Percentiles rank a stretch among this genome's conserved stretches.
These are phyloP conservation scores for Salix viminalis DNA, from an alignment of 345 rosid species.

Conservation along the genomic window DNA sequence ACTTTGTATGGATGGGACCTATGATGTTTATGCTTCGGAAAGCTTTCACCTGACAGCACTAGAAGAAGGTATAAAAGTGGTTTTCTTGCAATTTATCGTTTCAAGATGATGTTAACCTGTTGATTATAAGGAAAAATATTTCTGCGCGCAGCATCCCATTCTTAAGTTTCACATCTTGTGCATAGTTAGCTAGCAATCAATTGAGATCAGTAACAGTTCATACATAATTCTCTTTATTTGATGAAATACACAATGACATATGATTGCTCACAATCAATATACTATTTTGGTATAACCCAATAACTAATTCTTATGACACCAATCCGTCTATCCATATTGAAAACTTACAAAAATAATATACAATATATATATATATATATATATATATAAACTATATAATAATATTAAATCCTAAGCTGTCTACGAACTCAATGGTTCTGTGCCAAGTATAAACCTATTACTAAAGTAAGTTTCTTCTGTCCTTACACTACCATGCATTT, in stretches of 20 bases:
- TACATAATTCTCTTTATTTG: slow-evolving; percentile 1
- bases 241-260: slow-evolving; percentile 15
- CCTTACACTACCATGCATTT: slow-evolving; percentile 46
- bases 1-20: slow-evolving; percentile 1
- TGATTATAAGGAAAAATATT: too few relatives aligned
- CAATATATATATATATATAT: slow-evolving; percentile 24
- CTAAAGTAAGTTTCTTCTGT: slow-evolving; percentile 37
- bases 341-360: slow-evolving; percentile 82
- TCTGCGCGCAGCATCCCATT: too few relatives aligned
- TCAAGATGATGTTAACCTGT: too few relatives aligned
- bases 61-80: too few relatives aligned
- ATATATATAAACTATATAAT: slow-evolving; percentile 38
- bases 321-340: slow-evolving; percentile 57
- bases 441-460: slow-evolving; percentile 61
- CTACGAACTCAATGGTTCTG: slow-evolving; percentile 53
- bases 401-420: slow-evolving; percentile 52
- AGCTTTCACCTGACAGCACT: too few relatives aligned
- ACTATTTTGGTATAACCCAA: slow-evolving; percentile 37
- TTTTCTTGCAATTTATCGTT: too few relatives aligned
- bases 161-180: too few relatives aligned
- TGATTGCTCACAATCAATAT: slow-evolving; percentile 27
- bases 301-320: slow-evolving; percentile 30
- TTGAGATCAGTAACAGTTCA: too few relatives aligned
- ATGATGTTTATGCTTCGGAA: background rate
- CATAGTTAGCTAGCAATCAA: too few relatives aligned